Evolutionary conservation across 192 early-diverging fungal species (phyloP), one percentile per base, ranked within the genome.

Genomic region (Backusella tarrabulga): DNA sequence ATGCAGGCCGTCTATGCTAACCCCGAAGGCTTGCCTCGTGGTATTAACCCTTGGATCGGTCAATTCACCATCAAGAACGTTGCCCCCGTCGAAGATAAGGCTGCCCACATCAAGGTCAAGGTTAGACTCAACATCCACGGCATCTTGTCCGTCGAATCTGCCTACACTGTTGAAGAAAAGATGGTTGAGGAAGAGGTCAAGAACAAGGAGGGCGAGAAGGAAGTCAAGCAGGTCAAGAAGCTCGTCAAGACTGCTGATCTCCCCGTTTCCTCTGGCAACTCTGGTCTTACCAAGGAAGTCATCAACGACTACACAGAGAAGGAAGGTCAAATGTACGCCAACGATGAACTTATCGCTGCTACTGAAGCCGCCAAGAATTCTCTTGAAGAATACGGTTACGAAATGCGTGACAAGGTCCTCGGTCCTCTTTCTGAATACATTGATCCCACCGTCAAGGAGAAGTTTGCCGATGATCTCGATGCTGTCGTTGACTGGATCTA

Each of bases 331-430:
- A 98, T 99, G 97, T 73, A 83, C 52, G 78, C 91, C 17, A 76
- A 88, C 70, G 97, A 99, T 86, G 92, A 92, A 79, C 91, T 99
- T 70, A 94, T 99, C 35, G 87, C 91, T 67, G 97, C 97, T 74
- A 99, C 97, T 23, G 97, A 97, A 82, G 89, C 94, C 73, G 91
- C 90, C 83, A 95, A 96, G 86, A 99, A 99, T 86, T 89, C 92
- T 54, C 91, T 99, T 68, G 97, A 99, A 85, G 97, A 99, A 88
- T 99, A 99, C 87, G 95, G 98, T 34, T 99, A 99, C 84, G 94
- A 98, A 34, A 94, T 92, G 71, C 93, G 97, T 67, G 85, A 86
- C 81, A 97, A 97, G 92, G 81, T 97, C 38, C 93, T 94, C 68
- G 80, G 78, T 54, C 86, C 91, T 34, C 95, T 91, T 86, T 79